These are phyloP conservation scores for Leishmania major DNA, from an alignment of 208 protist species.

Conservation along the genomic window DNA sequence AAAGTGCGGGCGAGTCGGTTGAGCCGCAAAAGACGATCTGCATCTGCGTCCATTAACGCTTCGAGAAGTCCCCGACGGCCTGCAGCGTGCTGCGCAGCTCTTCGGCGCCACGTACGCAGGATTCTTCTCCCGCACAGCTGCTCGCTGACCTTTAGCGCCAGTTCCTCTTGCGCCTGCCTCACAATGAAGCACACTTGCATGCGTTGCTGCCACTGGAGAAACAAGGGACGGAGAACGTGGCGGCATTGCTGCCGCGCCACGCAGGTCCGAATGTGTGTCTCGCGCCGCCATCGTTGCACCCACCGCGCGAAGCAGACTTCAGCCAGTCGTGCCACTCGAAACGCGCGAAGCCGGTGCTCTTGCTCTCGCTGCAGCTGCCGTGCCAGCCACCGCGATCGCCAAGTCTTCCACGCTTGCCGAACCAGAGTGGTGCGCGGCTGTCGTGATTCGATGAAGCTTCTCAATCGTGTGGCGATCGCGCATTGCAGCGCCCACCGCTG, in stretches of 20 bases:
- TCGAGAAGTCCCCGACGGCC: neutral
- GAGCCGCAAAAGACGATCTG: constrained; percentile 2
- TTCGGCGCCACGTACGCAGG: constrained; percentile 31
- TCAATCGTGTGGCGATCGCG: neutral
- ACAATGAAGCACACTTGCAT: constrained; percentile 23
- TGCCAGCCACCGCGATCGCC: neutral
- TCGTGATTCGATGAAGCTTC: neutral
- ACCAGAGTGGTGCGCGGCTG: neutral
- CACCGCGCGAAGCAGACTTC: constrained; percentile 9
- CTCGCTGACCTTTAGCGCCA: constrained; percentile 22
- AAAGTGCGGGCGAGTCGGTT: constrained; percentile 26
- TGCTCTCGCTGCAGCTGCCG: neutral
- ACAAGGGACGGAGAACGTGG: constrained; percentile 5
- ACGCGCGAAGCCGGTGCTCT: neutral
- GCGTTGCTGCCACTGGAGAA: constrained; percentile 19
- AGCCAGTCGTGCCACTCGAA: neutral
- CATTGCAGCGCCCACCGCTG: constrained; percentile 8
- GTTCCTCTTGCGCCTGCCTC: constrained; percentile 19
- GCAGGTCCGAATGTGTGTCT: constrained; percentile 4
- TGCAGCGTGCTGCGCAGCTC: constrained; percentile 10
- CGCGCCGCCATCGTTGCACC: constrained; percentile 8
- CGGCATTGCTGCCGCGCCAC: constrained; percentile 1
- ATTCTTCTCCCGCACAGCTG: constrained; percentile 16
- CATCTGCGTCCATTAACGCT: neutral
- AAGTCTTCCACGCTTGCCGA: neutral